A percentile compares a stretch with the other conserved stretches of the same genome.
phyloP scores from a whole-genome alignment of 2,329 filamentous ascomycete species.

The Alternaria sp. region DNA sequence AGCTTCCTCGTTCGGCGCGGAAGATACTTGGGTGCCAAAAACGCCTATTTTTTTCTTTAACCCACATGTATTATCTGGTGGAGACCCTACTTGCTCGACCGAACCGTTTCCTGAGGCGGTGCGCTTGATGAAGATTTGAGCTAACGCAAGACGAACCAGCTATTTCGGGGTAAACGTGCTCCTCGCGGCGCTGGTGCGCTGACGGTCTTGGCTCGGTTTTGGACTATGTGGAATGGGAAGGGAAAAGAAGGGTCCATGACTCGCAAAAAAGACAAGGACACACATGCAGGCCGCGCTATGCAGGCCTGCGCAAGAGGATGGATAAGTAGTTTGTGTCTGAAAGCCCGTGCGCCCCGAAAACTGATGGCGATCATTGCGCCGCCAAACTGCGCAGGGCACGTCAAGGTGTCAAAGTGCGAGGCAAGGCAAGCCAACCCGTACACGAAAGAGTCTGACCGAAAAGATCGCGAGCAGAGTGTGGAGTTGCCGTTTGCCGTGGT shows the following conservation, averaged over 20 bases:
- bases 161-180: conserved; percentile 53
- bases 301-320: too few species aligned
- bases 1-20: neutral
- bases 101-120: conserved; percentile 13
- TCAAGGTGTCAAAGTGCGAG: neutral
- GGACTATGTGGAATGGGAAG: neutral
- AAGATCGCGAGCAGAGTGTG: neutral
- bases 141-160: conserved; percentile 46
- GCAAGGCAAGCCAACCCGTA: too few species aligned
- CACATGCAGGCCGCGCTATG: neutral
- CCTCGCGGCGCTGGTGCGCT: conserved; percentile 49
- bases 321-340: too few species aligned
- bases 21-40: neutral
- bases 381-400: neutral
- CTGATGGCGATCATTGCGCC: neutral
- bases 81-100: neutral
- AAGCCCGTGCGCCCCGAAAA: neutral
- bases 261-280: neutral
- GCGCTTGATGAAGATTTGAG: conserved; percentile 13
- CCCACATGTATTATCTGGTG: too few species aligned
- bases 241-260: conserved; percentile 12
- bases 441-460: neutral
- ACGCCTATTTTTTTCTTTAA: neutral
- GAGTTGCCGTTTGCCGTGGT: neutral
- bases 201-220: conserved; percentile 25